Evolutionary conservation across 2,329 filamentous ascomycete species (phyloP), one percentile per base, ranked within the genome.

Genomic region (Xylaria sp.): DNA sequence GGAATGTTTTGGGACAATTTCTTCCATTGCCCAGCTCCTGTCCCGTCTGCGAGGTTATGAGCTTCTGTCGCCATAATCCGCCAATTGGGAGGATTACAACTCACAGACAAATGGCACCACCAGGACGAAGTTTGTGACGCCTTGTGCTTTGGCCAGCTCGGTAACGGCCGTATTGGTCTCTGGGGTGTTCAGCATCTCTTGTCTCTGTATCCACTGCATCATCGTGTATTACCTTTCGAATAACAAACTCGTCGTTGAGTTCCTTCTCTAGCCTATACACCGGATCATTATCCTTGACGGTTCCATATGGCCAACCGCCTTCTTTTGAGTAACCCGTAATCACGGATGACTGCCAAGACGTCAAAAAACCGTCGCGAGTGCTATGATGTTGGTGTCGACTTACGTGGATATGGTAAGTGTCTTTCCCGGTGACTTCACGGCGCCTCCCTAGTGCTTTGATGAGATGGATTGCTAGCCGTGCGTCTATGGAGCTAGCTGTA

Each of bases 1-100:
- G 79, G 79, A 2, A 80, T 75, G 10, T 71, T 74, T 4, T 80
- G 73, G 1, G 79, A 81, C 3, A 81, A 52, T 67, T 78, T 78
- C 46, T 76, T 80, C 66, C 73, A 74, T 68, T 74, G 58, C 2
- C 79, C 80, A 20, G 53, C 73, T 2, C 79, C 79, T 60, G 71
- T 74, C 0, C 79, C 79, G 66, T 80, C 79, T 81, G 32, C 56
- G 3, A 0, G 15, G 41, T 8, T 2, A 18, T 73, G 28, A 66
- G 59, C 43, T 18, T 23, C 32, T 46, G 28, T 30, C 9, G 3
- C 10, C 10, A 28, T 32, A 1, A 23, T 28, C 30, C 9, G 28
- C 7, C 2, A 32, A 12, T 36, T 15, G 18, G 34, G 20, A 39
- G 15, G 18, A 32, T 4, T n/a, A 3, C 28, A 50, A 72, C 72